Evolutionary conservation across 73 alveolate genomes (phyloP).

Genomic region (Paramecium biaurelia): DNA sequence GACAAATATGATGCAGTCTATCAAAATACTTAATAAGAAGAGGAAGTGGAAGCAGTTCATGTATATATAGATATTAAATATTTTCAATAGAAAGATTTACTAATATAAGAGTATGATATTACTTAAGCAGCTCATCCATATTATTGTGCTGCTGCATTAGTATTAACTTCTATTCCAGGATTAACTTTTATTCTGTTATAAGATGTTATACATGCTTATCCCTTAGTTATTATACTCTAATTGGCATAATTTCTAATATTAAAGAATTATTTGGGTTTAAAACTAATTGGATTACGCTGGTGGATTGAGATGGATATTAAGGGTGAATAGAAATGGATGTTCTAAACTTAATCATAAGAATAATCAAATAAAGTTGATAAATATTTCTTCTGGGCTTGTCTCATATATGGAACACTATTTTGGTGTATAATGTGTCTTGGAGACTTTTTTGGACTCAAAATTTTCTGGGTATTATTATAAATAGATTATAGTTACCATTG

Average conservation of each 20-base stretch:
- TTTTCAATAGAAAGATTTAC: not conserved
- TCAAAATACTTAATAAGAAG: not conserved
- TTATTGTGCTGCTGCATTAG: not conserved
- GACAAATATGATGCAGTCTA: constrained; percentile 36
- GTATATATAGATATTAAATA: not conserved
- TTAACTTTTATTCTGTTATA: not conserved
- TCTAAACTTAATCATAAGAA: not conserved
- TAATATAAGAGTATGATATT: constrained; percentile 18
- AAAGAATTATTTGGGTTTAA: not conserved
- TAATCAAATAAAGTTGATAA: not conserved
- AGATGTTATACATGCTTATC: not conserved
- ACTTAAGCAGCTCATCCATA: not conserved
- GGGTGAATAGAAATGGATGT: not conserved
- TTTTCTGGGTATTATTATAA: not conserved
- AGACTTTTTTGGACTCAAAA: not conserved
- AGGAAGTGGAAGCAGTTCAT: not conserved
- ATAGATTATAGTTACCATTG: not conserved
- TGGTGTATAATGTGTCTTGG: not conserved
- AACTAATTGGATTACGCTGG: constrained; percentile 1
- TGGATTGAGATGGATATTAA: not conserved
- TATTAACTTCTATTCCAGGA: not conserved
- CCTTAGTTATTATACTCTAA: not conserved
- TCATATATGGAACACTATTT: not conserved
- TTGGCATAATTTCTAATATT: not conserved
- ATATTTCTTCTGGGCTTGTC: constrained; percentile 1